Evolutionary conservation across 2,329 filamentous ascomycete species (phyloP), one percentile per base, ranked within the genome.

Genomic region (Fusarium sp.): DNA sequence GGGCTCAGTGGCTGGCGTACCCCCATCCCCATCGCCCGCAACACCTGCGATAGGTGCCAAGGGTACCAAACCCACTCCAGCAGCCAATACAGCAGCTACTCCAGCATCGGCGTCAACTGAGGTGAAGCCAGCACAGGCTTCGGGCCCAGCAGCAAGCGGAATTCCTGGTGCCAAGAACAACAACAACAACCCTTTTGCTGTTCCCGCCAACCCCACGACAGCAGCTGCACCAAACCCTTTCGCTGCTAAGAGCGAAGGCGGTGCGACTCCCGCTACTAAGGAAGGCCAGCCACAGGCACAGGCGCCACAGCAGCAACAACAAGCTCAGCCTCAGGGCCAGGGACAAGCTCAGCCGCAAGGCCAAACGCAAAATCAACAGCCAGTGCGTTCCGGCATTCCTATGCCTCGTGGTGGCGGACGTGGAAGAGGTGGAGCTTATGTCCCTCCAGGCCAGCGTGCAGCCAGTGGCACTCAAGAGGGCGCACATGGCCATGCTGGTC

Each of bases 361-460:
- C 22, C 57, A 49, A n/a, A 61, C 62, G 19, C 65, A 65, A 19
- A 55, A 61, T 6, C 69, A 68, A 30, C 72, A 67, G 13, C 67
- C 72, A 13, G 72, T 67, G 3, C 71, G 77, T 32, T 79, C 79
- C n/a, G 75, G 79, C 6, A 79, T 83, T 15, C 81, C 81, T 0
- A 77, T 82, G 73, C 79, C 79, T 33, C 77, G 80, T 30, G 80
- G 81, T 10, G 81, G 80, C 30, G 78, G 77, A 4, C 76, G 80
- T 26, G 80, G 79, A 24, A 73, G 81, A 28, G 79, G 79, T 24
- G 79, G 78, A 10, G 67, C 76, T 3, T 79, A 81, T 50, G 76
- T 78, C 1, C 76, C 80, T 45, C 79, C 80, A 5, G 71, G 78
- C 13, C 79, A 81, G 57, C 75, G 80, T 30, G 69, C 68, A 6